Evolutionary conservation across 2,329 filamentous ascomycete species (phyloP), one percentile per base, ranked within the genome.

Genomic region (Hawksworthiomyces lignivorus): DNA sequence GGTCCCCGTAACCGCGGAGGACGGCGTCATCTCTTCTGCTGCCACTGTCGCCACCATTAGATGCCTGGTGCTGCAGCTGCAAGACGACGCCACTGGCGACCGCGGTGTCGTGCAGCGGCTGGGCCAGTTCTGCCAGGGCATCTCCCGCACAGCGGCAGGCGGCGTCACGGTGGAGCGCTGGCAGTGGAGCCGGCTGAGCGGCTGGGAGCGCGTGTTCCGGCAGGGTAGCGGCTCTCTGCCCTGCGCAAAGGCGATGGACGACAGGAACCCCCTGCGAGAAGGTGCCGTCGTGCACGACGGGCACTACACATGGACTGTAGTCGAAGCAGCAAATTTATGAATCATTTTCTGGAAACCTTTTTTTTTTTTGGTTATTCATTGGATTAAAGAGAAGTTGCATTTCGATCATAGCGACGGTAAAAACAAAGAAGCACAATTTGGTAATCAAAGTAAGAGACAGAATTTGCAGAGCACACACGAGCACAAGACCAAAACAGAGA

Each of bases 91-190:
- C 3, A 47, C 48, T 7, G 48, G 49, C 12, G 59, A 59, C 3
- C 58, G 69, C 2, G 79, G 79, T 0, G 59, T 73, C 47, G 62
- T 79, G 0, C 59, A 82, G 0, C 56, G 72, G 18, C 53, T 82
- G 1, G 79, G 75, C 0, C 60, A 65, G 43, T 70, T 63, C 47
- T 72, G 67, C 28, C 79, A 84, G 61, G 77, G 72, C 1, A 54
- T 83, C 5, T 24, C 77, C 37, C 65, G 72, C 47, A 55, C 59
- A 2, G 69, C 65, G 0, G 56, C 60, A 1, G 50, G 56, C n/a
- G 39, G 36, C 5, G 52, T 73, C 10, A 61, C 65, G 17, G 61
- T 69, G 2, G 78, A 82, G 64, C 62, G 75, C 41, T 80, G 77
- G 77, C 62, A 66, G 50, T 73, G 64, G 50, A 22, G 17, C 6